phyloP scores from a whole-genome alignment of 805 yeast genomes.

The Candida schatavii region DNA sequence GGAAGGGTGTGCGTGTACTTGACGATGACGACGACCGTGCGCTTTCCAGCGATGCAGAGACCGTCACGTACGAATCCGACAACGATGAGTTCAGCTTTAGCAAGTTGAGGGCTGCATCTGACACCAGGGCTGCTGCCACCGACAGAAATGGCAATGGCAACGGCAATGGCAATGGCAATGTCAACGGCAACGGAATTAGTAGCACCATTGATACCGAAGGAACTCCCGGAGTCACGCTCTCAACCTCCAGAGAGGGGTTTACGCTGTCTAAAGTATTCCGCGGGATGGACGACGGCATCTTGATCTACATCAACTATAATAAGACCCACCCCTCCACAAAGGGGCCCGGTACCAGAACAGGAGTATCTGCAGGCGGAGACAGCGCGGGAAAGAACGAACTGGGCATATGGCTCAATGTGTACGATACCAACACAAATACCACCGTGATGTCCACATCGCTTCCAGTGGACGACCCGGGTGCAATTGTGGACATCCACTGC shows the following conservation, averaged over 20 bases:
- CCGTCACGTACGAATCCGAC: constrained; percentile 22
- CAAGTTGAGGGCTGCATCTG: background rate
- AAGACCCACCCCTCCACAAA: background rate
- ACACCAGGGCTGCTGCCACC: no score
- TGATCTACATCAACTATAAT: constrained; percentile 3
- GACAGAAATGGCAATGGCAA: background rate
- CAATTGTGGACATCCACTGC: constrained; percentile 11
- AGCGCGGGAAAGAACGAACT: constrained; percentile 3
- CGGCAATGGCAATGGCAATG: background rate
- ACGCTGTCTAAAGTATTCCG: background rate
- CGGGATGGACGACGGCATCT: constrained; percentile 2
- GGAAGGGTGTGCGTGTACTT: background rate
- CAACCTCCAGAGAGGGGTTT: constrained; percentile 2
- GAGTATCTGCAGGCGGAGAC: no score
- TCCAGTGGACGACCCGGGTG: constrained; percentile 1
- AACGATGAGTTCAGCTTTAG: constrained; percentile 6
- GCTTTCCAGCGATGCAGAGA: constrained; percentile 28
- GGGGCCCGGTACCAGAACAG: no score
- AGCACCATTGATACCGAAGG: background rate
- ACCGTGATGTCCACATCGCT: constrained; percentile 5
- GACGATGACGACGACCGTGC: background rate
- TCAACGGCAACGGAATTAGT: background rate
- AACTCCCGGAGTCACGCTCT: background rate
- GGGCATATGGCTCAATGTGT: constrained; percentile 11
- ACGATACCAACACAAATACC: constrained; percentile 9